These are phyloP conservation scores for Panellus pusillus DNA, from an alignment of 768 basidiomycete species.

Conservation along the genomic window DNA sequence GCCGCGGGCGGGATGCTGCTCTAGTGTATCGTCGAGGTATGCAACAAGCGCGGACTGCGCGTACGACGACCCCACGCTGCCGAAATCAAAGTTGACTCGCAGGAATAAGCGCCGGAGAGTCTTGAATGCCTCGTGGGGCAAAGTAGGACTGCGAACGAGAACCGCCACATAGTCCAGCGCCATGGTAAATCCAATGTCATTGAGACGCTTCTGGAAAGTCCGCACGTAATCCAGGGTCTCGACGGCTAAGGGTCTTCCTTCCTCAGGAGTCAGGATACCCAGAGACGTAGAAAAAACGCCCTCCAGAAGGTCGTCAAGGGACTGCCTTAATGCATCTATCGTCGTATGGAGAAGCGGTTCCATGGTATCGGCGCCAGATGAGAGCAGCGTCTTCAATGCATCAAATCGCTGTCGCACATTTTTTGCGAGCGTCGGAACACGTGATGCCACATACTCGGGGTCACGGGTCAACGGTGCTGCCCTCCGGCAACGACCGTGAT, in stretches of 20 bases:
- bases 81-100: slow-evolving; percentile 25
- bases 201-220: slow-evolving; percentile 27
- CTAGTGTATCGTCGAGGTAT: slow-evolving; percentile 32
- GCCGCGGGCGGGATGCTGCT: slow-evolving; percentile 23
- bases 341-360: slow-evolving; percentile 21
- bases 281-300: slow-evolving; percentile 19
- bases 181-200: slow-evolving; percentile 33
- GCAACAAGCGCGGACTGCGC: slow-evolving; percentile 30
- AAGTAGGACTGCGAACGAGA: slow-evolving; percentile 21
- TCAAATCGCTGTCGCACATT: slow-evolving; percentile 14
- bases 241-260: slow-evolving; percentile 9
- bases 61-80: slow-evolving; percentile 17
- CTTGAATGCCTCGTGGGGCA: slow-evolving; percentile 39
- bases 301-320: slow-evolving; percentile 13
- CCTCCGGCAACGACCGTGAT: slow-evolving; percentile 12
- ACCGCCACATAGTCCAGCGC: slow-evolving; percentile 30
- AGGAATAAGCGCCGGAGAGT: slow-evolving; percentile 39
- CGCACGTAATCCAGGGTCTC: slow-evolving; percentile 26
- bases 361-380: slow-evolving; percentile 9
- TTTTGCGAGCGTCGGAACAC: slow-evolving; percentile 1
- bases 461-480: neutral
- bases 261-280: slow-evolving; percentile 5
- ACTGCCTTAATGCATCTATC: slow-evolving; percentile 20
- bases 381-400: slow-evolving; percentile 15
- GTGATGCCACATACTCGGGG: neutral